A percentile compares a stretch with the other conserved stretches of the same genome.
Evolutionary conservation across 768 basidiomycete species (phyloP).

Genomic region (Boletus bicolor): DNA sequence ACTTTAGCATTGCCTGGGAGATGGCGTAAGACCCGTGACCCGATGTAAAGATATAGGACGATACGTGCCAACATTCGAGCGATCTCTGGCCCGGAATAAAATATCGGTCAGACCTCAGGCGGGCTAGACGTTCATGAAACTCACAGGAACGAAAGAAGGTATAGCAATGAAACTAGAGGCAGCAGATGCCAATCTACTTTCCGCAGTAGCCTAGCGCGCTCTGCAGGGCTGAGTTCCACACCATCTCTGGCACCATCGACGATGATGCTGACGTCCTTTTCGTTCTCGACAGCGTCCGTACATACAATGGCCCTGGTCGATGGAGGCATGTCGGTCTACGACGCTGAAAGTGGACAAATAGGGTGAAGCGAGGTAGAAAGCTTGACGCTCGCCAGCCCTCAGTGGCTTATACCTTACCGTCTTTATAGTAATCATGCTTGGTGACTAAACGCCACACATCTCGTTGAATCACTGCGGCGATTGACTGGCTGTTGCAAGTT

Average conservation of each 20-base stretch:
- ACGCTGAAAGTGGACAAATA: not conserved
- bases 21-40: not conserved
- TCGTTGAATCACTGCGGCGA: too few species aligned
- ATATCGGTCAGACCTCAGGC: not conserved
- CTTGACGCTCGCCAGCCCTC: not conserved
- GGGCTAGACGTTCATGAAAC: not conserved
- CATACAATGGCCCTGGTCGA: conserved; percentile 13
- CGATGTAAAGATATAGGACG: not conserved
- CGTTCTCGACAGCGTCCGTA: not conserved
- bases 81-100: not conserved
- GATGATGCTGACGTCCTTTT: not conserved
- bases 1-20: not conserved
- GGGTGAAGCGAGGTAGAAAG: not conserved
- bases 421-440: too few species aligned
- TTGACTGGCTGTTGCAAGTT: too few species aligned
- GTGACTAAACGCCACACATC: too few species aligned
- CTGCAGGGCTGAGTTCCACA: not conserved
- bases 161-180: not conserved
- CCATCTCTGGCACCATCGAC: not conserved
- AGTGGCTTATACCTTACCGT: too few species aligned
- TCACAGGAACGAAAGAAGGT: not conserved
- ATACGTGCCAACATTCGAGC: not conserved
- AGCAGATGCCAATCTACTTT: not conserved
- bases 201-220: not conserved
- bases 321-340: conserved; percentile 13